Evolutionary conservation across 768 basidiomycete genomes (phyloP), one percentile per base, ranked within the genome.

Genomic region (Floccularia luteovirens): DNA sequence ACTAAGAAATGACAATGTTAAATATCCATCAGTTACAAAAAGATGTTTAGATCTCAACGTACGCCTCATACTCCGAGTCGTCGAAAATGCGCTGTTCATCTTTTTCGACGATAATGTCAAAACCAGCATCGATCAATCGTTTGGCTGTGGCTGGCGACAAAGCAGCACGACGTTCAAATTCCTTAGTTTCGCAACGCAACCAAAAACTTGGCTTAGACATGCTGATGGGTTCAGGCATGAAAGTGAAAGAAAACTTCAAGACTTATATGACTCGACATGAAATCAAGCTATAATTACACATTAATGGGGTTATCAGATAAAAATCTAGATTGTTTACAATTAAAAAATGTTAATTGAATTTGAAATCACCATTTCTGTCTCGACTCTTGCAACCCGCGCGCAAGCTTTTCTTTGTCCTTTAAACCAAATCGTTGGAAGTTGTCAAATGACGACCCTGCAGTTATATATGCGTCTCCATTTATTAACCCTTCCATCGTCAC

Each of bases 101-200:
- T 47, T 89, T 78, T 65, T 99, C 96, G 42, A 98, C 93, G 44
- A 67, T 74, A 55, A 99, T 83, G 36, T 84, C 72, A 65, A 97
- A 98, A 27, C 92, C 91, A 32, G 81, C 81, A 51, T 88, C 83
- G 57, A 97, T 79, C 44, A 98, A 77, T 48, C 71, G 75, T 63
- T 87, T 90, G 50, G 93, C 80, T 0, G 89, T 93, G 17, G 86
- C 82, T 2, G 96, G 96, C 8, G 92, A 94, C 47, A 98, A 70
- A 5, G 93, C 93, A 21, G 92, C 81, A 34, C 96, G 88, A 41
- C 79, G 79, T 62, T 99, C 96, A 48, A 93, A 92, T 47, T 80
- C 75, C 61, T 98, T 99, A 59, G 82, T 96, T 70, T 99, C 96
- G 68, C 92, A 96, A 50, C 96, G 82, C 31, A 99, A 77, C 94